A percentile compares a stretch with the other conserved stretches of the same genome.
Conservation (phyloP, 768 basidiomycete genomes). For the Chalciporus pseudorubinellus region DNA sequence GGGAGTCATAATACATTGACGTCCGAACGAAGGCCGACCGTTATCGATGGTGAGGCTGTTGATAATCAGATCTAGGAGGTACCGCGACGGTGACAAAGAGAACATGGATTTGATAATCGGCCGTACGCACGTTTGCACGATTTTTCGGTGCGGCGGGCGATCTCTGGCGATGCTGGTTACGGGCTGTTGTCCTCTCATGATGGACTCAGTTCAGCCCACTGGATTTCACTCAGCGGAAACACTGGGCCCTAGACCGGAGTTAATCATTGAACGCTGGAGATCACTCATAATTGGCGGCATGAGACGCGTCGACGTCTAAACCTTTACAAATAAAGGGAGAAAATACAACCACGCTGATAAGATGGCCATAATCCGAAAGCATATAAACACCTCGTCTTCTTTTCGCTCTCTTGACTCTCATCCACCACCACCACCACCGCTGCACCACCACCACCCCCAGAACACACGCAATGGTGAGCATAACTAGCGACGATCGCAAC, state of each 20-base stretch:
- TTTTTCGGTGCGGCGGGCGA: constrained; percentile 4
- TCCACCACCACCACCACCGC: constrained; percentile 5
- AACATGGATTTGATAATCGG: not conserved
- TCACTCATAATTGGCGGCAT: too few relatives aligned
- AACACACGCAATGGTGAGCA: constrained; percentile 25
- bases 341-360: constrained; percentile 18
- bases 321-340: too few relatives aligned
- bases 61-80: not conserved
- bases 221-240: too few relatives aligned
- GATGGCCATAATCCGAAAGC: constrained; percentile 20
- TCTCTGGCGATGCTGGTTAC: constrained; percentile 11
- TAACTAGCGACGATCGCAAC: not conserved
- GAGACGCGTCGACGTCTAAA: constrained; percentile 18
- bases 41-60: constrained; percentile 1
- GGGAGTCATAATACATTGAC: not conserved
- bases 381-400: constrained; percentile 24
- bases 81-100: not conserved
- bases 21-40: constrained; percentile 8
- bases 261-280: too few relatives aligned
- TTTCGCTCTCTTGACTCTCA: constrained; percentile 4
- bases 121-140: constrained; percentile 10
- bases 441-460: constrained; percentile 6
- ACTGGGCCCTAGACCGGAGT: too few relatives aligned
- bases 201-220: too few relatives aligned
- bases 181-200: constrained; percentile 12